Base-by-base conservation (phyloP, 768 basidiomycete genomes). In the Collybia mongolica region DNA sequence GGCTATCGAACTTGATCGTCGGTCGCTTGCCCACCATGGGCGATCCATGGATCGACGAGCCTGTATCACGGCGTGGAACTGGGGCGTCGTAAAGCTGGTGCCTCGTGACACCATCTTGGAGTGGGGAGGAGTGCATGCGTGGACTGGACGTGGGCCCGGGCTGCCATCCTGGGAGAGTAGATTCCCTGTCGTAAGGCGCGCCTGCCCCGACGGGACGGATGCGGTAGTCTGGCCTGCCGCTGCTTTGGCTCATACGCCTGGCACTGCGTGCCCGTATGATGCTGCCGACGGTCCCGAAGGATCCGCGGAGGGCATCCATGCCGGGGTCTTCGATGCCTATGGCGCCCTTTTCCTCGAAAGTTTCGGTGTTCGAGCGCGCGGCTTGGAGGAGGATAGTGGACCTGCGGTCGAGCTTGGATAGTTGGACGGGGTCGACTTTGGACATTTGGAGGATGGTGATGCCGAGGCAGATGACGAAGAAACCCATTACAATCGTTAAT, bases 361-460 rank as follows among this genome's bases (percentile, higher is more conserved):
- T 72, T 55, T 89, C 86, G 2, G 88, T 89, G 39, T 84, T 82
- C 19, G 74, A 63, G 17, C 84, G 81, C 1, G 92, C 80, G n/a
- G 92, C 95, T 66, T 91, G 85, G 26, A 99, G 79, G 19, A 99
- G 82, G 42, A 98, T 80, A 0, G 97, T 98, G 1, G 91, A 89
- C 28, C 88, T 80, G 15, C 96, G 79, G 64, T 98, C 97, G 60
- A 99, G 87, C 42, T 83, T 82, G 51, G 74, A 74, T 61, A 98
- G 77, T 47, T 83, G 70, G 17, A 74, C 76, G 8, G 97, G 96
- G 63, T 99, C 96, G 57, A 98, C 83, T 71, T 92, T 92, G 65
- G 88, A 92, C 82, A 96, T 88, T 69, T 99, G 97, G 6, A 99
- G 83, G 55, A 99, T 85, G 24, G 89, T 90, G 65, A 98, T 98